Conservation (phyloP, 257 asterid species). For the Ocimum tenuiflorum region DNA sequence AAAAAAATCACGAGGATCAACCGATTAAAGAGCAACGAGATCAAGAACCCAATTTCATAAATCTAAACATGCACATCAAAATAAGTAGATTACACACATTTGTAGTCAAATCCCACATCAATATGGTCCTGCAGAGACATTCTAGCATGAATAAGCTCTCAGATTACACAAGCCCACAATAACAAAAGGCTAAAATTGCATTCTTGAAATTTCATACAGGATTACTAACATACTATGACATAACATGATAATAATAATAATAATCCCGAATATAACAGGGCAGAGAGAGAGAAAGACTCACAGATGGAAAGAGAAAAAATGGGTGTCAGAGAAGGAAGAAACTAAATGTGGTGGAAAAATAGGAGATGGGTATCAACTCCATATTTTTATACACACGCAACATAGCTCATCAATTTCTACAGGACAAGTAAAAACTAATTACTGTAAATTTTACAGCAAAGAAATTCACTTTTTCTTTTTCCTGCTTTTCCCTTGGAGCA, state of each 20-base stretch:
- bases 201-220: constrained; percentile 20
- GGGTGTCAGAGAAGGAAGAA: constrained; percentile 48
- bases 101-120: constrained; percentile 35
- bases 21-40: constrained; percentile 21
- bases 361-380: constrained; percentile 38
- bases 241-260: no score
- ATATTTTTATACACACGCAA: constrained; percentile 22
- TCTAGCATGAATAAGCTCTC: constrained; percentile 26
- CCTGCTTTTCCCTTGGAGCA: not conserved
- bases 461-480: not conserved
- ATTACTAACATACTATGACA: no score
- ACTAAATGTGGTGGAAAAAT: constrained; percentile 40
- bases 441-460: not conserved
- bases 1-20: constrained; percentile 24
- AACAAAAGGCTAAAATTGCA: constrained; percentile 22
- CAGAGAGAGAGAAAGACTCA: constrained; percentile 33
- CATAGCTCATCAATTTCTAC: constrained; percentile 16
- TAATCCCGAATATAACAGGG: not conserved
- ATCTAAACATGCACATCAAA: constrained; percentile 41
- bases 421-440: not conserved
- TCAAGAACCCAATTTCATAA: constrained; percentile 29
- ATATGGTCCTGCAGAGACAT: constrained; percentile 17
- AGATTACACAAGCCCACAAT: constrained; percentile 21
- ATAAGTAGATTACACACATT: constrained; percentile 28
- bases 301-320: constrained; percentile 34